Base-by-base conservation (phyloP, 441 rosid species). In the Erodium texanum region DNA sequence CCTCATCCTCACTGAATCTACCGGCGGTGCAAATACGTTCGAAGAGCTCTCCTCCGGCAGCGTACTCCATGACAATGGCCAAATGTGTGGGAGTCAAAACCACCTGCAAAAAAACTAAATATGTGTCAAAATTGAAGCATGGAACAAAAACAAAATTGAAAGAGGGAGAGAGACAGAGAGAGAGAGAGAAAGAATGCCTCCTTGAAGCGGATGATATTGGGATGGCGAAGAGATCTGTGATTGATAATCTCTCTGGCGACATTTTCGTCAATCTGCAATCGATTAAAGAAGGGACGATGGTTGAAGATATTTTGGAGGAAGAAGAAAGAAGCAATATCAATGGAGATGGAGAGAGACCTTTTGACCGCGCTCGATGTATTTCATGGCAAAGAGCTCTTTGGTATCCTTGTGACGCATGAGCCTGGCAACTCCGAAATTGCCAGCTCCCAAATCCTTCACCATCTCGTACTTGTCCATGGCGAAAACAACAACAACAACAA, bases 1-100 rank as follows among this genome's bases (percentile, higher is more conserved):
- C 99, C 97, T 94, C 99, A 68, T 89, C 96, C 87, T 94, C 99
- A 71, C 99, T 94, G 76, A 92, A 94, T 82, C 99, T 86, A 68
- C 91, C 91, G 0, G 88, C 98, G 52, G 22, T 83, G 77, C 87
- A 82, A 69, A 89, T 89, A 54, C 93, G 83, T 0, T 94, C 96
- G 56, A 91, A 94, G 62, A 94, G 79, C 79, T 94, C 96, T 45
- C 99, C 99, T 1, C 97, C 97, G 50, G 96, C 89, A n/a, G 99
- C 96, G 65, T 91, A 91, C 82, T 93, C 99, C 97, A 91, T 91
- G 66, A 91, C 96, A 71, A 94, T 94, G 3, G 87, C 96, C 76
- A 94, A 79, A 79, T 94, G 99, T 8, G 96, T 88, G 0, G 94
- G 96, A 15, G 96, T 94, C 86, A 91, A 71, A 71, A 89, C 90